These are phyloP conservation scores for Ballota nigra DNA, from an alignment of 257 asterid species.

Conservation along the genomic window DNA sequence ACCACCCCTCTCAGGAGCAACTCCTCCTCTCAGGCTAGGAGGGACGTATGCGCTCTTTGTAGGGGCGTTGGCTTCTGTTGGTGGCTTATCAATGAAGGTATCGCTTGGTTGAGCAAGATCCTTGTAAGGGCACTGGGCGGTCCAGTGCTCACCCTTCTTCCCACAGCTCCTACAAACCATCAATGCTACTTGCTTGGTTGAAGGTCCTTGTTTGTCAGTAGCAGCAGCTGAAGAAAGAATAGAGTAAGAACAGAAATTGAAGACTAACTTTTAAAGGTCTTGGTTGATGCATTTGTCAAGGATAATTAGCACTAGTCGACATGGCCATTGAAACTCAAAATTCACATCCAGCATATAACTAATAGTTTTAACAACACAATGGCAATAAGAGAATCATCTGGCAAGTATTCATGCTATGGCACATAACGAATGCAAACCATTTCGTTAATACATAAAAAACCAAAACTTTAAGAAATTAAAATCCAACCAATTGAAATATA, in stretches of 20 bases:
- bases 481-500: too few species aligned
- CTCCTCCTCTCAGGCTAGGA: constrained; percentile 67
- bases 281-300: not conserved
- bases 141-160: constrained; percentile 98
- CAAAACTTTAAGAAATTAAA: too few species aligned
- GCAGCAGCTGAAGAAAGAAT: not conserved
- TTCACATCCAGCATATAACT: not conserved
- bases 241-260: not conserved
- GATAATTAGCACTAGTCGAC: not conserved
- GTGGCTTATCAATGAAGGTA: constrained; percentile 61
- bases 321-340: not conserved
- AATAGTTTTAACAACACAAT: too few species aligned
- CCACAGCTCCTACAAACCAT: constrained; percentile 90
- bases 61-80: constrained; percentile 35
- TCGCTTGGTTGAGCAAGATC: constrained; percentile 75
- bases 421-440: too few species aligned
- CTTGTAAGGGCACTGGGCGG: constrained; percentile 93
- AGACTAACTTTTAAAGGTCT: not conserved
- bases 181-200: constrained; percentile 32
- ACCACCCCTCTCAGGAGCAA: constrained; percentile 52
- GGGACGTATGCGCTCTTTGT: constrained; percentile 72
- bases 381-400: not conserved
- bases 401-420: not conserved
- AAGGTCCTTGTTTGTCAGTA: too few species aligned
- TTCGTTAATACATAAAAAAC: too few species aligned